A percentile compares a stretch with the other conserved stretches of the same genome.
Conservation (phyloP, 306 rosid genomes). For the Castanospermum australe region DNA sequence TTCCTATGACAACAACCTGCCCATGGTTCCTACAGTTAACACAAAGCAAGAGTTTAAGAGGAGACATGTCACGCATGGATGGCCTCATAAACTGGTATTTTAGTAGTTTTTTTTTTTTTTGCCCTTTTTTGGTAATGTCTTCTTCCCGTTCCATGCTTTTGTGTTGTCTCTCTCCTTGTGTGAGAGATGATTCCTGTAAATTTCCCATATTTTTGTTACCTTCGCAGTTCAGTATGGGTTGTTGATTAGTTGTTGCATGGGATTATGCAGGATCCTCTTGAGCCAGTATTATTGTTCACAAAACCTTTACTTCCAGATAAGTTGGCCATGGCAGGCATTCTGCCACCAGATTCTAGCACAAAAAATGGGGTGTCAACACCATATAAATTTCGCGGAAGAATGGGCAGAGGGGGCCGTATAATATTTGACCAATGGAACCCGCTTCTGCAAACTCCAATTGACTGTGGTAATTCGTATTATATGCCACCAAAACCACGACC, state of each 20-base stretch:
- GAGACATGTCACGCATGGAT: slow-evolving; percentile 71
- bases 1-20: slow-evolving; percentile 50
- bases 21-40: slow-evolving; percentile 53
- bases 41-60: slow-evolving; percentile 74
- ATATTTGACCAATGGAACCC: slow-evolving; percentile 94
- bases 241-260: slow-evolving; percentile 28
- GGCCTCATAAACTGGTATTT: slow-evolving; percentile 94
- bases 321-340: slow-evolving; percentile 79
- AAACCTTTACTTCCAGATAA: slow-evolving; percentile 90
- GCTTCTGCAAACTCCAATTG: slow-evolving; percentile 78
- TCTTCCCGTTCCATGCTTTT: neutral
- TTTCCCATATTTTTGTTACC: neutral
- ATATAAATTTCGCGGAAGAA: slow-evolving; percentile 70
- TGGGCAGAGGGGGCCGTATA: slow-evolving; percentile 95
- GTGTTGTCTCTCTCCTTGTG: neutral
- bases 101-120: neutral
- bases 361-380: slow-evolving; percentile 59
- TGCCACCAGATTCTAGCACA: slow-evolving; percentile 63
- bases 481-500: slow-evolving; percentile 76
- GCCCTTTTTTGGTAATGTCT: neutral
- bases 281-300: slow-evolving; percentile 86
- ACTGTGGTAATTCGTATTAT: slow-evolving; percentile 75
- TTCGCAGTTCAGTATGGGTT: neutral
- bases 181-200: neutral
- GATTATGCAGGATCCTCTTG: slow-evolving; percentile 89